Base-by-base conservation (phyloP, 2,329 filamentous ascomycete species). In the Monosporascus sp. region DNA sequence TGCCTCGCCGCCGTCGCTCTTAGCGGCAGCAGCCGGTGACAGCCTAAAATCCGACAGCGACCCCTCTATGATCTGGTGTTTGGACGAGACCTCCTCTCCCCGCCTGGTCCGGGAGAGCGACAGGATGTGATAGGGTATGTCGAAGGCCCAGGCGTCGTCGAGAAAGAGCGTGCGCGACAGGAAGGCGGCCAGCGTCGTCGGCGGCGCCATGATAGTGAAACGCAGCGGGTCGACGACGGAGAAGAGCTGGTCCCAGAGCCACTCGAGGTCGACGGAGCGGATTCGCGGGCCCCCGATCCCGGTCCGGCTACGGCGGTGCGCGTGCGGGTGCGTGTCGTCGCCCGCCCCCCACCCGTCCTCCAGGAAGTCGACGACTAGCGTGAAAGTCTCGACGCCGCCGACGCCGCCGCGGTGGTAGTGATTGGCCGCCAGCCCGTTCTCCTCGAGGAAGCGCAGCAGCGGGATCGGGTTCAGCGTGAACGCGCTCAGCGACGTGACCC, bases 141-240 rank as follows among this genome's bases (percentile, higher is more conserved):
- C 76, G 60, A 88, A 89, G 24, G 79, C 79, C 84, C 84, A 87
- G 5, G 74, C 73, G 62, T 87, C 82, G 9, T 75, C 74, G 40
- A 82, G 73, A 49, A 81, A 77, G 27, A 88, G 73, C 53, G 74
- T 75, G 5, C 79, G 79, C 19, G 81, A 80, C 5, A 87, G 70
- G 48, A 90, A 72, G 0, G 77, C 77, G 1, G 85, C 83, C 7
- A 91, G 73, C 19, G 83, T 80, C 4, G 78, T 73, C 0, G 86
- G 84, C 7, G 85, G 81, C 0, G 85, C 85, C 47, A 85, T 67
- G 51, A 87, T 70, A 7, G 80, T 81, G 54, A 87, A 66, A 45
- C 76, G 71, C 47, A 73, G 56, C 7, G 81, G 83, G 56, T 83
- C 74, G 34, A 87, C 67, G 19, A 74, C 65, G 6, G 71, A 66